Percentiles rank a stretch among this genome's conserved stretches.
Evolutionary conservation across 176 grass and related monocot species (phyloP).

Genomic region (Raddia distichophylla): DNA sequence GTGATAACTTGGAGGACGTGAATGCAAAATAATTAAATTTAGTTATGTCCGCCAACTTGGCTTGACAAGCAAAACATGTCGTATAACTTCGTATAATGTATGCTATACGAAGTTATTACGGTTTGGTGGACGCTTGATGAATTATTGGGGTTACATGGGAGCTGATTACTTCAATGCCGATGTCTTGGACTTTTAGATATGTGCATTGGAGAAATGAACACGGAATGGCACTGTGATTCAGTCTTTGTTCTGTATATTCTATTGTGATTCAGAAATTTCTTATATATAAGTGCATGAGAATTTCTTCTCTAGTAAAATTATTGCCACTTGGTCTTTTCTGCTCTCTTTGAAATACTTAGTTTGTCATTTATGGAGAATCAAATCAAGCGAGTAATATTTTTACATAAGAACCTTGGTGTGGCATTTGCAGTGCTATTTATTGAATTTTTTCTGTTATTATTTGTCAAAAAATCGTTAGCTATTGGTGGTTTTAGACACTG

Average conservation of each 20-base stretch:
- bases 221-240: background rate
- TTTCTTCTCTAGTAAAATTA: background rate
- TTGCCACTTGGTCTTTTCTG: background rate
- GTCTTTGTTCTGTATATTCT: background rate
- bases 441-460: background rate
- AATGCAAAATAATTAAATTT: background rate
- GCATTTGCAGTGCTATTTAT: background rate
- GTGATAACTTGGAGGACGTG: background rate
- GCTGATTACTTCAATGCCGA: background rate
- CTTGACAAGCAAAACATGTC: background rate
- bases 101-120: no score
- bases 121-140: background rate
- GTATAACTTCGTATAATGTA: no score
- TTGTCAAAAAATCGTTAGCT: conserved; percentile 7
- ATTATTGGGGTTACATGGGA: background rate
- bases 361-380: background rate
- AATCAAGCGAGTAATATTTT: background rate
- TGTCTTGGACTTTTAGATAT: background rate
- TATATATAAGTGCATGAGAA: background rate
- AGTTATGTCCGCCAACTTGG: background rate
- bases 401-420: background rate
- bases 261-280: background rate
- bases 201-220: background rate
- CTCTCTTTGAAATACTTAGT: background rate
- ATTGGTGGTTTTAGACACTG: conserved; percentile 18